Conservation (phyloP, 2,329 filamentous ascomycete species). For the Tolypocladium tropicale region DNA sequence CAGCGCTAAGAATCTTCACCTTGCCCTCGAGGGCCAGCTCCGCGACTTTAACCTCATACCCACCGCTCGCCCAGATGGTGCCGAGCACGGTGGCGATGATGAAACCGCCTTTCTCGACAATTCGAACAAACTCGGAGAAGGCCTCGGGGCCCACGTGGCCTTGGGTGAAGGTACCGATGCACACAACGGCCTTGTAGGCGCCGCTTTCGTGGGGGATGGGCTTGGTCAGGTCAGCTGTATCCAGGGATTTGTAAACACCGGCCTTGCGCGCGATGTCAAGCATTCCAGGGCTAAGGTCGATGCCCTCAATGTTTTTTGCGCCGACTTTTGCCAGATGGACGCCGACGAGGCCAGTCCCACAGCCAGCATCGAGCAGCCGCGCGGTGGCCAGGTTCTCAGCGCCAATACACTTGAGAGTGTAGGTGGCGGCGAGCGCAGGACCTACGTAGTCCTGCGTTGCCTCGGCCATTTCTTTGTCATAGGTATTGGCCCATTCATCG, state of each 20-base stretch:
- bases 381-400: constrained; percentile 11
- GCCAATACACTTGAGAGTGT: constrained; percentile 20
- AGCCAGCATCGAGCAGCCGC: constrained; percentile 42
- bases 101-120: constrained; percentile 34
- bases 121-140: constrained; percentile 37
- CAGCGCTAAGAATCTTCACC: constrained; percentile 16
- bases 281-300: constrained; percentile 44
- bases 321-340: constrained; percentile 31
- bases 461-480: constrained; percentile 22
- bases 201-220: constrained; percentile 26
- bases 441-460: constrained; percentile 29
- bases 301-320: constrained; percentile 36
- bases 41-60: constrained; percentile 35
- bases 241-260: constrained; percentile 34
- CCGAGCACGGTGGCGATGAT: constrained; percentile 41
- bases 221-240: constrained; percentile 34
- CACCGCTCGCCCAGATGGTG: constrained; percentile 36
- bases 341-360: constrained; percentile 44
- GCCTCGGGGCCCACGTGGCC: constrained; percentile 42
- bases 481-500: constrained; percentile 24
- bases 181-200: constrained; percentile 39
- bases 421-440: constrained; percentile 25
- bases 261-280: constrained; percentile 38
- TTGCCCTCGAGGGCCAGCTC: constrained; percentile 17
- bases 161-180: constrained; percentile 44